Percentiles rank a stretch among this genome's conserved stretches.
phyloP scores from a whole-genome alignment of 148 eudicot species.

The Mesembryanthemum crystallinum region DNA sequence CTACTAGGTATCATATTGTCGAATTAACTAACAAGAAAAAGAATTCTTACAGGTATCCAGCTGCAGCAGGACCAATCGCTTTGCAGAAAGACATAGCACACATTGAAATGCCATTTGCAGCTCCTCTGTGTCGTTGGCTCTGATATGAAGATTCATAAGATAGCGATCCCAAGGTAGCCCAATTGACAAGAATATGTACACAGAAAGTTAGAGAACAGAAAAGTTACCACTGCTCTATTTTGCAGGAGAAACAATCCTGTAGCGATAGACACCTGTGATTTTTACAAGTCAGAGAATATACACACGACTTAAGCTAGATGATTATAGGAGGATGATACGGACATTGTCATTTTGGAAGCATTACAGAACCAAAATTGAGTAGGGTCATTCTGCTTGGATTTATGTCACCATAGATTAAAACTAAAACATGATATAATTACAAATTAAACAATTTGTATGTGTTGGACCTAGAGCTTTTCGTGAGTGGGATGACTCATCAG shows the following conservation, averaged over 20 bases:
- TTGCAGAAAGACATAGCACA: slow-evolving; percentile 59
- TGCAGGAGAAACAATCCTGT: slow-evolving; percentile 46
- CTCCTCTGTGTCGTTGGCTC: slow-evolving; percentile 66
- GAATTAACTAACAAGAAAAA: not conserved
- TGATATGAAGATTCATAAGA: slow-evolving; percentile 17
- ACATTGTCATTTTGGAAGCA: not conserved
- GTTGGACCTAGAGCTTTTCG: no score
- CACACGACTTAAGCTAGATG: not conserved
- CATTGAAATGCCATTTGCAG: slow-evolving; percentile 71
- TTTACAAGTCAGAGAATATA: not conserved
- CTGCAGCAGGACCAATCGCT: slow-evolving; percentile 66
- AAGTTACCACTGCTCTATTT: slow-evolving; percentile 46
- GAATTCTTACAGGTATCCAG: slow-evolving; percentile 41
- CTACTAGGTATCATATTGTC: not conserved
- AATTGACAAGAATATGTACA: not conserved
- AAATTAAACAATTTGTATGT: not conserved
- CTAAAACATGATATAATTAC: not conserved
- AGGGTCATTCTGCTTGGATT: no score
- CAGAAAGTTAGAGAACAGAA: slow-evolving; percentile 2
- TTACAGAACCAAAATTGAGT: no score
- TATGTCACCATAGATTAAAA: not conserved
- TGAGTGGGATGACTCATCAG: no score
- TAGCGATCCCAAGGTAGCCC: not conserved
- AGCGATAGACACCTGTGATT: slow-evolving; percentile 33
- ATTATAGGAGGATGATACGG: not conserved